Percentiles rank a stretch among this genome's conserved stretches.
These are phyloP conservation scores for Metschnikowia chrysomelidarum DNA, from an alignment of 805 yeast genomes.

Conservation along the genomic window DNA sequence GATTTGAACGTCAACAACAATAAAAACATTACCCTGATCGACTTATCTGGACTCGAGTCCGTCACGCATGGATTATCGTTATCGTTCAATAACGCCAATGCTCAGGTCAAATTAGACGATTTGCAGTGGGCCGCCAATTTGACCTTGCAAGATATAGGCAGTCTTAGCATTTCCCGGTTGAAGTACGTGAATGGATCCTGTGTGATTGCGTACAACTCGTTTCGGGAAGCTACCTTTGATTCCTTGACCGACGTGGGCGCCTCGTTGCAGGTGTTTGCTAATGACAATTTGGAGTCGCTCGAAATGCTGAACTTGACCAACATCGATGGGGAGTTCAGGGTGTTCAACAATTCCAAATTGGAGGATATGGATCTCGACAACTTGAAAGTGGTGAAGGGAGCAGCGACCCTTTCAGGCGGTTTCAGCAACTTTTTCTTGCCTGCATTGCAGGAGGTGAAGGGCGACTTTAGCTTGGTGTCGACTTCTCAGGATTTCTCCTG, in stretches of 20 bases:
- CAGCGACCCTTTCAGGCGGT: slow-evolving; percentile 37
- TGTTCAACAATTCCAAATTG: slow-evolving; percentile 41
- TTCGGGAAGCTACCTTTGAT: slow-evolving; percentile 30
- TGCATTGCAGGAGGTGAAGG: slow-evolving; percentile 36
- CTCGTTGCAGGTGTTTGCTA: slow-evolving; percentile 40
- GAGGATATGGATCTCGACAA: slow-evolving; percentile 28
- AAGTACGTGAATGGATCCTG: slow-evolving; percentile 41
- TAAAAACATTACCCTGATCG: slow-evolving; percentile 39
- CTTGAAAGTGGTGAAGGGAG: slow-evolving; percentile 39
- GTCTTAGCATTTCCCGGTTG: slow-evolving; percentile 32
- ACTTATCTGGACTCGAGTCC: slow-evolving; percentile 29
- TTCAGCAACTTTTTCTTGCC: slow-evolving; percentile 40
- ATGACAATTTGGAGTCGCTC: slow-evolving; percentile 38
- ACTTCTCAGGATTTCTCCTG: slow-evolving; percentile 40
- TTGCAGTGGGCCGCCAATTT: slow-evolving; percentile 44
- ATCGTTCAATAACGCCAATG: slow-evolving; percentile 37
- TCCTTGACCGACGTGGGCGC: slow-evolving; percentile 36
- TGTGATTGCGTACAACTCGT: slow-evolving; percentile 39
- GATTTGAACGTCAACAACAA: slow-evolving; percentile 42
- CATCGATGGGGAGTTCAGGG: slow-evolving; percentile 41
- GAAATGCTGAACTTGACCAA: slow-evolving; percentile 27
- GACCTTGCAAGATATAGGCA: slow-evolving; percentile 40
- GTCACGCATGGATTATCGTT: slow-evolving; percentile 37
- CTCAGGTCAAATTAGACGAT: slow-evolving; percentile 29
- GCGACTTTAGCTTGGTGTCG: slow-evolving; percentile 38